phyloP scores from a whole-genome alignment of 148 eudicot species.

The Rhododendron kiyosumense region DNA sequence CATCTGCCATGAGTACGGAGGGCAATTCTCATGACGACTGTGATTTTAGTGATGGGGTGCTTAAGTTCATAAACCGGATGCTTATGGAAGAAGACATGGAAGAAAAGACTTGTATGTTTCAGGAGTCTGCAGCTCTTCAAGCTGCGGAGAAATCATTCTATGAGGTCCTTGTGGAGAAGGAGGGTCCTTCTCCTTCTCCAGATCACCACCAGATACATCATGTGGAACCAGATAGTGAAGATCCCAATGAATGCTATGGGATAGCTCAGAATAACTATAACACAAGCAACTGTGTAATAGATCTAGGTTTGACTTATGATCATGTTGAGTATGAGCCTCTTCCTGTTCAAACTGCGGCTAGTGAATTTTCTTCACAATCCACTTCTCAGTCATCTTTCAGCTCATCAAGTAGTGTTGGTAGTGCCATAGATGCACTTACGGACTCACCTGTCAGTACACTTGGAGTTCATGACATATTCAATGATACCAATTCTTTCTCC shows the following conservation, averaged over 20 bases:
- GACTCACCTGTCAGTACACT: constrained; percentile 51
- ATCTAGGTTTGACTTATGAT: constrained; percentile 16
- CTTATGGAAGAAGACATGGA: constrained; percentile 75
- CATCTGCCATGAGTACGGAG: constrained; percentile 14
- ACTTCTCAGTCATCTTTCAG: constrained; percentile 20
- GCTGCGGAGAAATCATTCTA: constrained; percentile 65
- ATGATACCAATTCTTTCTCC: constrained; percentile 44
- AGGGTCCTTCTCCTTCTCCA: constrained; percentile 25
- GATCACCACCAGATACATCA: background rate
- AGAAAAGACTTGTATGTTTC: constrained; percentile 42
- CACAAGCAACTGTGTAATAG: constrained; percentile 3
- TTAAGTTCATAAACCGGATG: constrained; percentile 58
- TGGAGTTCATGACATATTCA: constrained; percentile 42
- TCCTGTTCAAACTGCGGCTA: constrained; percentile 13
- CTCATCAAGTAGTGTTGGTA: constrained; percentile 25
- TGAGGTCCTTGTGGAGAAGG: constrained; percentile 50
- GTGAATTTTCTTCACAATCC: constrained; percentile 20
- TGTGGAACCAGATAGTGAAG: constrained; percentile 3
- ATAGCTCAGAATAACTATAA: constrained; percentile 8
- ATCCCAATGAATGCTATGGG: constrained; percentile 7
- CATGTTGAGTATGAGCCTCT: constrained; percentile 21
- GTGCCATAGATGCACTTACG: constrained; percentile 23
- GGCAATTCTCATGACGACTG: constrained; percentile 39
- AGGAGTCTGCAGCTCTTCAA: constrained; percentile 57
- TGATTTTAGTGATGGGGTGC: constrained; percentile 60